Evolutionary conservation across 805 yeast genomes (phyloP).

Genomic region (Kuraishia capsulata): DNA sequence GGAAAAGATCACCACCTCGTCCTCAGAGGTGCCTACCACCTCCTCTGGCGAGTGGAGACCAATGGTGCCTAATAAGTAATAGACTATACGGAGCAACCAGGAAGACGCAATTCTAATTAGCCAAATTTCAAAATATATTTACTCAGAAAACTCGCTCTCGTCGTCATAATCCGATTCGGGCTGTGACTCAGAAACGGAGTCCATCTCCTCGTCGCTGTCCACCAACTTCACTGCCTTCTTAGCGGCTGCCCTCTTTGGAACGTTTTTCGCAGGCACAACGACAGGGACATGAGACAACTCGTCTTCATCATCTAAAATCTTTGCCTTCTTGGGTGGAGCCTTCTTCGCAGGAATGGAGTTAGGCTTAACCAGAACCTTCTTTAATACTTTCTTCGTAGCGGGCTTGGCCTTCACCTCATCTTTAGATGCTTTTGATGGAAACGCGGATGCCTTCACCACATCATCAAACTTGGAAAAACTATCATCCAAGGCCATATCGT

Average conservation of each 20-base stretch:
- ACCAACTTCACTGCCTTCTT: not conserved
- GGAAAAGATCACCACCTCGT: constrained; percentile 6
- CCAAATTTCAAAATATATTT: too few relatives aligned
- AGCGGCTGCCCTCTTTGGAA: constrained; percentile 1
- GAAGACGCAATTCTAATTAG: too few relatives aligned
- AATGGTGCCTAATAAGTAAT: not conserved
- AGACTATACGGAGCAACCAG: too few relatives aligned
- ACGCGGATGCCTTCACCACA: constrained; percentile 5
- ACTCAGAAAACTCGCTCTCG: constrained; percentile 6
- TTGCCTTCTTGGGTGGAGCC: constrained; percentile 6
- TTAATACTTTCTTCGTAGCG: constrained; percentile 5
- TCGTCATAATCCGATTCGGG: constrained; percentile 9
- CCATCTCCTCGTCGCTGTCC: constrained; percentile 7
- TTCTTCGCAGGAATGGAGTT: constrained; percentile 1
- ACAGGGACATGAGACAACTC: not conserved
- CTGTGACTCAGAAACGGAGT: constrained; percentile 3
- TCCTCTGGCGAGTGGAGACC: constrained; percentile 3
- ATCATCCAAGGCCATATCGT: constrained; percentile 3
- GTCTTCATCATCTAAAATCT: constrained; percentile 1
- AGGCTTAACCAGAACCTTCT: constrained; percentile 2
- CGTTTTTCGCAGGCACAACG: not conserved
- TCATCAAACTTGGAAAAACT: constrained; percentile 4
- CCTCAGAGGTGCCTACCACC: not conserved
- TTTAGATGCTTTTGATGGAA: not conserved
- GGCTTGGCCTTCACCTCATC: constrained; percentile 5